Percentiles rank a stretch among this genome's conserved stretches.
Conservation (phyloP, 2,329 filamentous ascomycete genomes). For the Clarireedia hainanense region DNA sequence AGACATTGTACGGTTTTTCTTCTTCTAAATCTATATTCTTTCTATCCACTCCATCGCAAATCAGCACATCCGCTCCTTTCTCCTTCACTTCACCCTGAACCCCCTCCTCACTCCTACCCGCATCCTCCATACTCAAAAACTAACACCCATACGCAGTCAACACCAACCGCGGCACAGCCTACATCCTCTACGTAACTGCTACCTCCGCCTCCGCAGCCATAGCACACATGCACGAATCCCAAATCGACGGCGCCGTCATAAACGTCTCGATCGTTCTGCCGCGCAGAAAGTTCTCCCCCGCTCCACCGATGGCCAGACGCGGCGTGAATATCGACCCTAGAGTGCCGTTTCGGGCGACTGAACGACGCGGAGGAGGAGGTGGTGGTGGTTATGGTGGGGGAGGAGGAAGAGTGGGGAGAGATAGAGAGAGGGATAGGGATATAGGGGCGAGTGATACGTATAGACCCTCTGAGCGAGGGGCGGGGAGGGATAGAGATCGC, state of each 20-base stretch:
- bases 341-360: conserved; percentile 19
- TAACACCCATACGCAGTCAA: conserved; percentile 49
- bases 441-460: neutral
- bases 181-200: conserved; percentile 74
- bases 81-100: neutral
- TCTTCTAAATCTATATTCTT: too few species aligned
- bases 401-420: neutral
- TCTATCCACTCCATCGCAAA: too few species aligned
- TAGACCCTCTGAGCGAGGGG: neutral
- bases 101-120: neutral
- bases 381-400: conserved; percentile 11
- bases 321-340: conserved; percentile 52
- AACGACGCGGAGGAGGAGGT: conserved; percentile 1
- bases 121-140: conserved; percentile 8
- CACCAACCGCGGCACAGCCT: conserved; percentile 87
- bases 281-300: conserved; percentile 61
- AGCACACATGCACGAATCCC: conserved; percentile 96
- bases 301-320: conserved; percentile 64
- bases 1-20: conserved; percentile 56
- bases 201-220: conserved; percentile 81
- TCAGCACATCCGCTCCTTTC: neutral
- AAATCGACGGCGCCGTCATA: conserved; percentile 36
- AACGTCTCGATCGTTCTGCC: conserved; percentile 31
- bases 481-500: neutral
- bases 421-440: conserved; percentile 12